Conservation (phyloP, 2,329 filamentous ascomycete species). For the Colletotrichum godetiae region DNA sequence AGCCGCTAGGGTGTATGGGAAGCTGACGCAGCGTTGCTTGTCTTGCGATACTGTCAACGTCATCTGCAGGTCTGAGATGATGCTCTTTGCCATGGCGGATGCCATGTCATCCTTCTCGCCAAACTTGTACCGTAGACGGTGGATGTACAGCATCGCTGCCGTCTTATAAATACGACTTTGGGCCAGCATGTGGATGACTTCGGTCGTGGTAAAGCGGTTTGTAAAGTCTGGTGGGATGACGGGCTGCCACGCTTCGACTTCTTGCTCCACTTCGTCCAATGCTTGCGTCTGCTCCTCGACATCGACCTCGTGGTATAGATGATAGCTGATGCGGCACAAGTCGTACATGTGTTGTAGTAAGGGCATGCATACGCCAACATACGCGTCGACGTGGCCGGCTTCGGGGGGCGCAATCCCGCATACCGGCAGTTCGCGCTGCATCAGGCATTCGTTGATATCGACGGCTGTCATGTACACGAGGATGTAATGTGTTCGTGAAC, state of each 20-base stretch:
- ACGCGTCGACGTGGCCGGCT: conserved; percentile 39
- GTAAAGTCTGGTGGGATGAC: conserved; percentile 38
- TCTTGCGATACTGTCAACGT: conserved; percentile 35
- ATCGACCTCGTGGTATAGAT: conserved; percentile 26
- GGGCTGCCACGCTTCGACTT: conserved; percentile 39
- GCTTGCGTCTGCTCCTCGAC: conserved; percentile 21
- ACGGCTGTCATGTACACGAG: conserved; percentile 39
- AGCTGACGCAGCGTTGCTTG: conserved; percentile 37
- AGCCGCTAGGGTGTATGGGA: conserved; percentile 40
- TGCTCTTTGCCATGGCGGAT: conserved; percentile 36
- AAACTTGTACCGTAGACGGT: conserved; percentile 40
- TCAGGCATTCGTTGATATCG: conserved; percentile 41
- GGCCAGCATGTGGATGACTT: conserved; percentile 44
- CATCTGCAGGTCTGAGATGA: conserved; percentile 40
- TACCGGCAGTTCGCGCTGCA: conserved; percentile 38
- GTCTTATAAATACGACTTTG: conserved; percentile 41
- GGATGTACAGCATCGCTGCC: conserved; percentile 39
- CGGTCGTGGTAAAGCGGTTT: conserved; percentile 34
- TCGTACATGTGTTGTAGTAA: conserved; percentile 42
- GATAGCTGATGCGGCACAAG: conserved; percentile 39
- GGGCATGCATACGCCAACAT: conserved; percentile 39
- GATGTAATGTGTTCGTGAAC: conserved; percentile 26
- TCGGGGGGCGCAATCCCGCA: conserved; percentile 35
- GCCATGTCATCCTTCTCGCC: conserved; percentile 37
- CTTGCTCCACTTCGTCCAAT: conserved; percentile 32